A percentile compares a stretch with the other conserved stretches of the same genome.
phyloP scores from a whole-genome alignment of 2,329 filamentous ascomycete genomes.

The Trichoderma citrinoviride region DNA sequence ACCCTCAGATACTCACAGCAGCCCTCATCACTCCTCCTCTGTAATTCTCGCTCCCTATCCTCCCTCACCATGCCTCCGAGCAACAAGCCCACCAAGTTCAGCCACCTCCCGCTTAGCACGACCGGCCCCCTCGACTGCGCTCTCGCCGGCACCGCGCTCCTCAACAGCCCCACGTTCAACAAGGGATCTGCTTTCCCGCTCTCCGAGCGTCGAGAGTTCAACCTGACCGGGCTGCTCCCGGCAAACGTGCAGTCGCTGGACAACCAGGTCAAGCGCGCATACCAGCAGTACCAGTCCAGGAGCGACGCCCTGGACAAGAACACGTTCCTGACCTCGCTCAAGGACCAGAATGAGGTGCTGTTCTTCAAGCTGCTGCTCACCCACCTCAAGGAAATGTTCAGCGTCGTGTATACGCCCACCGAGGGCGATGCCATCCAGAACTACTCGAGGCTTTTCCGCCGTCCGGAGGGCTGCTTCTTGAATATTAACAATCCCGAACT shows the following conservation, averaged over 20 bases:
- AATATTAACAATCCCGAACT: constrained; percentile 67
- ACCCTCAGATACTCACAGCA: background rate
- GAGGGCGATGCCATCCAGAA: constrained; percentile 86
- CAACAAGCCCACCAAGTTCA: constrained; percentile 30
- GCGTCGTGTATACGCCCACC: constrained; percentile 86
- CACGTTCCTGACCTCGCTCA: constrained; percentile 81
- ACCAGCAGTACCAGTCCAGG: constrained; percentile 69
- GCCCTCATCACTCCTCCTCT: no score
- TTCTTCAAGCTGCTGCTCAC: constrained; percentile 65
- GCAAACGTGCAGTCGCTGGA: constrained; percentile 70
- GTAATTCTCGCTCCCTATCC: background rate
- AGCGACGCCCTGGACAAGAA: constrained; percentile 73
- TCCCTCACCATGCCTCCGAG: constrained; percentile 16
- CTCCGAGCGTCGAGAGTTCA: constrained; percentile 67
- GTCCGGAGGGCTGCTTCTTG: constrained; percentile 77
- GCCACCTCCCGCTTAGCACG: constrained; percentile 37
- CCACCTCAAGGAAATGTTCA: constrained; percentile 83
- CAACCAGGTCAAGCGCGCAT: constrained; percentile 73
- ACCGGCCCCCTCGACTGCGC: constrained; percentile 38
- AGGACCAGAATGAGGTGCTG: constrained; percentile 80
- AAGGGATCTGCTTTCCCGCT: constrained; percentile 76
- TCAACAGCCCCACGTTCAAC: constrained; percentile 55
- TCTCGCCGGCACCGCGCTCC: constrained; percentile 36
- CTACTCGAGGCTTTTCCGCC: constrained; percentile 73
- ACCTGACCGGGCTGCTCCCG: constrained; percentile 70